Evolutionary conservation across 2,329 filamentous ascomycete genomes (phyloP), one percentile per base, ranked within the genome.

Genomic region (Byssothecium circinans): DNA sequence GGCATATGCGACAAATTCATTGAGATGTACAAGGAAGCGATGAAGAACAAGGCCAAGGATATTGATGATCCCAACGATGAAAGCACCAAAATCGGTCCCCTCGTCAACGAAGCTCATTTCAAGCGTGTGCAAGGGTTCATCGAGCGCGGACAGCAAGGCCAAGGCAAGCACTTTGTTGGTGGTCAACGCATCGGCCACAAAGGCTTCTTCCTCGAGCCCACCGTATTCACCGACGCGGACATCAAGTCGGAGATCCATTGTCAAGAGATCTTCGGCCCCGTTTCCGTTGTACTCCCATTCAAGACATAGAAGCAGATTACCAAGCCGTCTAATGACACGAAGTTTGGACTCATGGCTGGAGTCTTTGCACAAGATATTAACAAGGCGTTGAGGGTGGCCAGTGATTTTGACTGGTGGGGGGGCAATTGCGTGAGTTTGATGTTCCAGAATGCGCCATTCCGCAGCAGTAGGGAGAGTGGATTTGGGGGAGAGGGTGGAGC

Each of bases 391-490:
- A 48, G 66, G 3, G 62, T 71, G 8, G 65, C 67, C 6, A 56
- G 49, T 18, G 63, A 69, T 18, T 60, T 71, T 25, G 67, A 71
- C 18, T 59, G 57, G 0, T 66, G 68, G 2, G 64, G 68, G 18
- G 54, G 70, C 29, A 70, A 70, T 37, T 66, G 62, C 32, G 55
- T 65, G 8, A 65, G 61, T 36, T 48, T 66, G 48, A 62, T 67
- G 46, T 73, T 74, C 46, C 56, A 75, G 33, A 64, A 47, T 4
- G 67, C 70, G 2, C 78, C 79, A 0, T 81, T 81, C 54, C 78
- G 78, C 23, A 78, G 79, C 7, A 71, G 56, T 41, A 81, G 81
- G 69, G 70, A 77, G 61, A 76, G 72, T 47, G 79, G 79, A 0
- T 51, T 75, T 14, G 78, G 79, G 2, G 63, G 77, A 3, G 79